These are phyloP conservation scores for Scleromitrula shiraiana DNA, from an alignment of 2,329 filamentous ascomycete species.

Conservation along the genomic window DNA sequence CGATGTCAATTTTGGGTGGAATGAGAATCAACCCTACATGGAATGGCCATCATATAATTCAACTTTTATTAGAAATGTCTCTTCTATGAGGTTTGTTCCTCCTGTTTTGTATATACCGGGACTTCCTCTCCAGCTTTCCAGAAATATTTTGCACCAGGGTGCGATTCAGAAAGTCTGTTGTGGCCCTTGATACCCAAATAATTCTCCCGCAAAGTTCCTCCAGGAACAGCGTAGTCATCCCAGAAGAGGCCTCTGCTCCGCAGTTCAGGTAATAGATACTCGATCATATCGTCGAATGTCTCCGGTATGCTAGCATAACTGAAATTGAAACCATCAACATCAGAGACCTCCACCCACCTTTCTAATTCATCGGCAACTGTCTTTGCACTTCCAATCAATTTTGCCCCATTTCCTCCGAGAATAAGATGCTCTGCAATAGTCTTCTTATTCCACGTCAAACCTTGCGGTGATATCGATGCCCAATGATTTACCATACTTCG, in stretches of 20 bases:
- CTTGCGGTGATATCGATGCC: slow-evolving; percentile 33
- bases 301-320: slow-evolving; percentile 43
- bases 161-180: slow-evolving; percentile 41
- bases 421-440: slow-evolving; percentile 24
- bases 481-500: slow-evolving; percentile 42
- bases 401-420: slow-evolving; percentile 21
- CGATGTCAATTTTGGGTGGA: too few species aligned
- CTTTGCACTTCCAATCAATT: slow-evolving; percentile 20
- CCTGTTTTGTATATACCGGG: slow-evolving; percentile 12
- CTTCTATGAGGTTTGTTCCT: too few species aligned
- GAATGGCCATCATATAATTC: too few species aligned
- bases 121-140: slow-evolving; percentile 29
- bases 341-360: slow-evolving; percentile 21
- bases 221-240: slow-evolving; percentile 43
- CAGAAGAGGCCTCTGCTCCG: slow-evolving; percentile 47
- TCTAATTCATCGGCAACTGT: slow-evolving; percentile 23
- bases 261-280: slow-evolving; percentile 57
- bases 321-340: slow-evolving; percentile 25
- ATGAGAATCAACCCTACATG: too few species aligned
- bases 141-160: slow-evolving; percentile 38
- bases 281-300: slow-evolving; percentile 60
- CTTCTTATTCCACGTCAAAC: slow-evolving; percentile 32
- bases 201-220: slow-evolving; percentile 54
- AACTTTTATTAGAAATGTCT: too few species aligned
- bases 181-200: slow-evolving; percentile 45